Evolutionary conservation across 1,139 yeast genomes (phyloP).

Genomic region (Protomyces inundatus): DNA sequence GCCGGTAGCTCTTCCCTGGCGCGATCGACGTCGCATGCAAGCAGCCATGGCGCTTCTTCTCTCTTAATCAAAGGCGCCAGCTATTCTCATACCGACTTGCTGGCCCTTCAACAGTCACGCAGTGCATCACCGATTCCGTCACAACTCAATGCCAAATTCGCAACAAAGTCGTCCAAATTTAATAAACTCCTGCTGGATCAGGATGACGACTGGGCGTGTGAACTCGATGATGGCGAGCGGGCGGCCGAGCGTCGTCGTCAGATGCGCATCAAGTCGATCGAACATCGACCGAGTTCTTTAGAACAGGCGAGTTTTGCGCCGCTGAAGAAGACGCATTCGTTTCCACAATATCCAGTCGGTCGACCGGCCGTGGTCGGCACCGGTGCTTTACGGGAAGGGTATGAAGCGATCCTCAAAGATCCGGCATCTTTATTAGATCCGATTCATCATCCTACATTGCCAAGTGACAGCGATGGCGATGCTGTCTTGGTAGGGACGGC

Average conservation of each 20-base stretch:
- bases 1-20: not conserved
- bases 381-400: slow-evolving; percentile 35
- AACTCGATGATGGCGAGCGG: slow-evolving; percentile 14
- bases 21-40: not conserved
- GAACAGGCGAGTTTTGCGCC: slow-evolving; percentile 15
- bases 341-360: slow-evolving; percentile 10
- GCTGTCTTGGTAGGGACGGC: slow-evolving; percentile 36
- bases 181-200: slow-evolving; percentile 15
- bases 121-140: slow-evolving; percentile 14
- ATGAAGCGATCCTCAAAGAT: slow-evolving; percentile 30
- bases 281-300: slow-evolving; percentile 16
- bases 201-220: slow-evolving; percentile 26
- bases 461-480: not conserved
- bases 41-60: not conserved
- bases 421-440: not conserved
- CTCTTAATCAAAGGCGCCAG: slow-evolving; percentile 12
- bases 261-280: slow-evolving; percentile 22
- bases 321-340: slow-evolving; percentile 24
- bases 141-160: not conserved
- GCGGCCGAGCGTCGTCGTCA: slow-evolving; percentile 18
- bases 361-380: not conserved
- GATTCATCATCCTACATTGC: slow-evolving; percentile 1
- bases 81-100: slow-evolving; percentile 22
- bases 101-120: slow-evolving; percentile 14
- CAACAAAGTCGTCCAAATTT: slow-evolving; percentile 9